A percentile compares a stretch with the other conserved stretches of the same genome.
Evolutionary conservation across 2,329 filamentous ascomycete genomes (phyloP).

Genomic region (Lachnellula cervina): DNA sequence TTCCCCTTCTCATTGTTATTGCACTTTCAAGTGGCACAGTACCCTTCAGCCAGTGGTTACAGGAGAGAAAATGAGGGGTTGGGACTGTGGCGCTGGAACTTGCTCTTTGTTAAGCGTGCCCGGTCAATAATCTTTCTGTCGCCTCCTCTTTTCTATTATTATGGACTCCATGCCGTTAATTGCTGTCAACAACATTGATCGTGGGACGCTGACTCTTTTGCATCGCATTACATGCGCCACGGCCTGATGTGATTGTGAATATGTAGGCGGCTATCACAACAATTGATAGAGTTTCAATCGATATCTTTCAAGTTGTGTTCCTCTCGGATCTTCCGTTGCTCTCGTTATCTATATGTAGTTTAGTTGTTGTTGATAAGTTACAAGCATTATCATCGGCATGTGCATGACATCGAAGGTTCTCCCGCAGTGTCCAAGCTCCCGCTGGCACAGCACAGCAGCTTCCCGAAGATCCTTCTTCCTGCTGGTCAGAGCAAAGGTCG

Average conservation of each 20-base stretch:
- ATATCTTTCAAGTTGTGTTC: neutral
- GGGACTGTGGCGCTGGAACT: slow-evolving; percentile 17
- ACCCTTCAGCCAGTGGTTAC: slow-evolving; percentile 4
- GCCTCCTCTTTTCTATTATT: slow-evolving; percentile 1
- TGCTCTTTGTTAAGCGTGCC: slow-evolving; percentile 7
- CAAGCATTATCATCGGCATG: slow-evolving; percentile 15
- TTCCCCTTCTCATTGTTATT: neutral
- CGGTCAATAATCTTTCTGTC: slow-evolving; percentile 13
- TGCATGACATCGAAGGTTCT: slow-evolving; percentile 26
- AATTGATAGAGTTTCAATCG: slow-evolving; percentile 4
- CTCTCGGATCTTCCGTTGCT: slow-evolving; percentile 20
- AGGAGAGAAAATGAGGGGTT: slow-evolving; percentile 18
- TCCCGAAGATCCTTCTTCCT: slow-evolving; percentile 19
- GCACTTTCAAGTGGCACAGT: neutral
- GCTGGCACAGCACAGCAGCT: slow-evolving; percentile 16
- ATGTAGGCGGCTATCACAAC: slow-evolving; percentile 9
- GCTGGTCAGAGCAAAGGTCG: slow-evolving; percentile 16
- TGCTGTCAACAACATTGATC: slow-evolving; percentile 4
- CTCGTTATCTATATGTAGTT: slow-evolving; percentile 18
- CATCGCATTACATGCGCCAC: slow-evolving; percentile 1
- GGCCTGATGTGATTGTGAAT: slow-evolving; percentile 12
- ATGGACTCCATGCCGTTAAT: neutral
- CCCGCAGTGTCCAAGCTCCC: slow-evolving; percentile 23
- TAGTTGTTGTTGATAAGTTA: slow-evolving; percentile 7
- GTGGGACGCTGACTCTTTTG: slow-evolving; percentile 1